Base-by-base conservation (phyloP, 768 basidiomycete genomes). In the Filobasidium wieringae region DNA sequence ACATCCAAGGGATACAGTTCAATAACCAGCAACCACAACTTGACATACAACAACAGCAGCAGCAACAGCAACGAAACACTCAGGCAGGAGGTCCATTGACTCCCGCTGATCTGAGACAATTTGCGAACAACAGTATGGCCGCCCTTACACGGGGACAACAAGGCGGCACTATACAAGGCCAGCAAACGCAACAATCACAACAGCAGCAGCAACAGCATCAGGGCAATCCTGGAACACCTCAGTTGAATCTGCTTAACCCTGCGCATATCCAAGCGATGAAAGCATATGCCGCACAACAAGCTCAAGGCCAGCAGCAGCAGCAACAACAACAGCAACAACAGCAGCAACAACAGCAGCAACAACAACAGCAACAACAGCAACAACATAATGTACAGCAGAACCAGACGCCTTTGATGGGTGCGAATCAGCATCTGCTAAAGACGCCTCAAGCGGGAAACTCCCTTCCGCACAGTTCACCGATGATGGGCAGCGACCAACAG, bases 11-110 rank as follows among this genome's bases (percentile, higher is more conserved):
- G 19, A 22, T 47, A 14, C 43, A 47, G 14, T 47, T 17, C 43
- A 47, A 14, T 27, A 47, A 47, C 22, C 43, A 47, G 14, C 43
- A 47, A 27, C 43, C 22, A 27, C 14, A 37, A 7, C 36, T 11
- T 22, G 5, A 9, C 9, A 32, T 24, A 30, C 22, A 3, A n/a
- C 39, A 54, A 19, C 53, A 54, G 33, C 36, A 29, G 9, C 53
- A 54, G 31, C 53, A 54, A n/a, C 53, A 54, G 29, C 53, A 54
- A 34, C 11, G 36, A 37, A 37, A 37, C 36, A 19, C 36, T 11
- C 12, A 11, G 36, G 36, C 12, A 11, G 50, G 27, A 19, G 50
- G 50, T 47, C 14, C 43, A 2, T 47, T 47, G 43, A 47, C 43
- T 27, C 19, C 43, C 11, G 43, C 43, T 24, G 43, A 47, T 24